These are phyloP conservation scores for Trichoderma sp. DNA, from an alignment of 2,329 filamentous ascomycete genomes.

Conservation along the genomic window DNA sequence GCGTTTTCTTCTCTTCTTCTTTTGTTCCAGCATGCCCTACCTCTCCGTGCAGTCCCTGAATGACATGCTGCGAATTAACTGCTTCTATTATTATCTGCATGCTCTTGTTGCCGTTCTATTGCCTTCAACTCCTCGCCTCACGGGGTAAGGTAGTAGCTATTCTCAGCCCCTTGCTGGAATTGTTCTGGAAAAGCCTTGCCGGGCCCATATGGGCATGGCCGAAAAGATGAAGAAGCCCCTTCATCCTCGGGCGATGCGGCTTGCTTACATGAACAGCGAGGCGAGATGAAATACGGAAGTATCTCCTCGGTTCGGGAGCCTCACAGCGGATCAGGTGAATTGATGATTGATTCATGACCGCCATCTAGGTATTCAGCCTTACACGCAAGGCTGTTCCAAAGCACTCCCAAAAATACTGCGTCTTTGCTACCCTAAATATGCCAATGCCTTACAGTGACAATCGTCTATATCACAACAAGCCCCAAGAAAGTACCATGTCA, in stretches of 20 bases:
- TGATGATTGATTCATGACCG: no score
- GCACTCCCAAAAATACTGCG: no score
- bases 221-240: background rate
- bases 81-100: slow-evolving; percentile 8
- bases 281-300: no score
- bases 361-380: no score
- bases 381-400: no score
- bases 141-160: background rate
- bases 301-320: no score
- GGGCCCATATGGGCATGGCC: slow-evolving; percentile 4
- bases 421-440: no score
- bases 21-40: background rate
- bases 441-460: no score
- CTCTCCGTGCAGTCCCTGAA: background rate
- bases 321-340: no score
- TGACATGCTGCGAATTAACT: background rate
- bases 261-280: background rate
- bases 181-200: background rate
- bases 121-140: background rate
- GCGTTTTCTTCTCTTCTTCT: background rate
- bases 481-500: background rate
- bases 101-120: background rate
- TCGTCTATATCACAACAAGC: background rate
- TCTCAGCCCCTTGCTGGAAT: slow-evolving; percentile 12
- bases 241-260: slow-evolving; percentile 7